Evolutionary conservation across 1,139 yeast genomes (phyloP), one percentile per base, ranked within the genome.

Genomic region (Blastobotrys arbuscula): DNA sequence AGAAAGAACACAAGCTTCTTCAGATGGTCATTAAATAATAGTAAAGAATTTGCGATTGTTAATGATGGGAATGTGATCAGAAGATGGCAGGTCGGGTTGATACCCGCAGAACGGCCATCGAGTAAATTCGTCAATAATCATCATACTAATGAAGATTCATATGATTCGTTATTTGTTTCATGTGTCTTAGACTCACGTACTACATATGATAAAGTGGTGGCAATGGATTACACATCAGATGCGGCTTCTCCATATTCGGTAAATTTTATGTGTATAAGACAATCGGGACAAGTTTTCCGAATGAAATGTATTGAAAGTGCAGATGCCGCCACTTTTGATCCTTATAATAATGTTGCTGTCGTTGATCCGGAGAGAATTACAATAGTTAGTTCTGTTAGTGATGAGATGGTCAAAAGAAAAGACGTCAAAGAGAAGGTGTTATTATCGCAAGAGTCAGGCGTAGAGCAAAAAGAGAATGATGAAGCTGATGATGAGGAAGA

Each of bases 211-310:
- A 76, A 90, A 56, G 95, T 89, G 2, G 80, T 84, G 0, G 83
- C 95, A 0, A 88, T 84, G 66, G 96, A 89, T 63, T 89, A 88
- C 62, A 79, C 84, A 3, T 82, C 87, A 1, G 82, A 81, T 56
- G 71, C 70, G 23, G 50, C 49, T 13, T 56, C 58, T 18, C 61
- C 62, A 15, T 66, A 67, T 39, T 74, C 78, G 0, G 72, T 78
- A n/a, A 76, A 78, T 36, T 75, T 86, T 55, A 81, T 89, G 34
- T 89, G 96, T 64, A 84, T 89, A 84, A 72, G 96, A 55, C 95
- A 87, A 60, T 84, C 95, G 1, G 96, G 96, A 1, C 83, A 87
- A 44, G 83, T 88, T 0, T 89, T 85, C 65, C 72, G 86, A 52
- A 86, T 86, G 92, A 78, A 83, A 0, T 85, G 82, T 0, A 70